Conservation (phyloP, 2,329 filamentous ascomycete species). For the Nigrospora oryzae region DNA sequence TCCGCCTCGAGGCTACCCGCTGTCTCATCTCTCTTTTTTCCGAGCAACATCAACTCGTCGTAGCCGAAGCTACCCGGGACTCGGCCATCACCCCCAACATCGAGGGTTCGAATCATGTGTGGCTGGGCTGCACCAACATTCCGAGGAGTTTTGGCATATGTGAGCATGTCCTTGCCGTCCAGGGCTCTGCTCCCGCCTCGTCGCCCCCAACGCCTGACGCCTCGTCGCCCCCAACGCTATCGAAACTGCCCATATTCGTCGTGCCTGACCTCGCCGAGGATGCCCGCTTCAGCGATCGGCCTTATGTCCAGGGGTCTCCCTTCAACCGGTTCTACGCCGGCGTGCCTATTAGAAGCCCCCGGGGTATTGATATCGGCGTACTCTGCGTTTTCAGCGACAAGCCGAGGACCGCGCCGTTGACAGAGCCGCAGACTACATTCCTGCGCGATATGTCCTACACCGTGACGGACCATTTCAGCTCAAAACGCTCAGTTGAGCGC, state of each 20-base stretch:
- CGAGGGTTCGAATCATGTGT: neutral
- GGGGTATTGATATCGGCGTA: constrained; percentile 9
- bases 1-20: constrained; percentile 30
- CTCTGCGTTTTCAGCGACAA: constrained; percentile 3
- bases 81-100: neutral
- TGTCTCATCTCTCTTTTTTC: constrained; percentile 45
- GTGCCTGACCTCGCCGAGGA: constrained; percentile 23
- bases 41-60: constrained; percentile 33
- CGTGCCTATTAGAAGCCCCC: constrained; percentile 4
- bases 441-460: constrained; percentile 7
- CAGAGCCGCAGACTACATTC: neutral
- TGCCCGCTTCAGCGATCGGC: constrained; percentile 15
- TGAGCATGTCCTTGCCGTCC: constrained; percentile 14
- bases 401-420: neutral
- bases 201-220: neutral
- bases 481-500: neutral
- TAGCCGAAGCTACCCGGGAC: constrained; percentile 38
- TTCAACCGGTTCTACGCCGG: constrained; percentile 6
- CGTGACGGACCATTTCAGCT: constrained; percentile 6
- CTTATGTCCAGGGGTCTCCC: constrained; percentile 4
- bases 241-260: constrained; percentile 21
- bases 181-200: neutral
- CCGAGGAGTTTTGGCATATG: constrained; percentile 20
- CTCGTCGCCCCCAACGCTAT: neutral
- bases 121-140: constrained; percentile 19